Conservation (phyloP, 148 eudicot genomes). For the Camellia lanceoleosa region DNA sequence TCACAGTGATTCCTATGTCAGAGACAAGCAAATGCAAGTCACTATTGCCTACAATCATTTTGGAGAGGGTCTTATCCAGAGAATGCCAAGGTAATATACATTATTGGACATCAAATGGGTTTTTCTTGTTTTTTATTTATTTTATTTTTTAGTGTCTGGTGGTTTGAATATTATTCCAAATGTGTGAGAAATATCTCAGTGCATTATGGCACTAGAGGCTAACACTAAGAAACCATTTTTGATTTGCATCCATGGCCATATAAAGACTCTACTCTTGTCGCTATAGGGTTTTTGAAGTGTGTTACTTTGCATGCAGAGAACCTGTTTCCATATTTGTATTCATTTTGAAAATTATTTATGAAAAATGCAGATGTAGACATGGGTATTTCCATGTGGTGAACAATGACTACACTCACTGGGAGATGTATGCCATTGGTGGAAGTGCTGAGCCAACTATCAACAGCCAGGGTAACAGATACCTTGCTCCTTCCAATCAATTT, state of each 20-base stretch:
- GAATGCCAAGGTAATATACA: slow-evolving; percentile 80
- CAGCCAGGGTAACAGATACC: slow-evolving; percentile 93
- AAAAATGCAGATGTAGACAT: slow-evolving; percentile 68
- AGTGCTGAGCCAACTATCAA: slow-evolving; percentile 86
- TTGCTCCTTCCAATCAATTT: slow-evolving; percentile 69
- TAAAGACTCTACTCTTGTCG: no score
- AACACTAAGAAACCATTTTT: no score
- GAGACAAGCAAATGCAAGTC: slow-evolving; percentile 87
- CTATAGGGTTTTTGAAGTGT: no score
- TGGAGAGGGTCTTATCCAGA: slow-evolving; percentile 80
- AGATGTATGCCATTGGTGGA: slow-evolving; percentile 96
- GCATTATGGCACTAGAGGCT: neutral
- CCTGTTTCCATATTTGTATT: no score
- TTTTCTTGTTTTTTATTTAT: neutral
- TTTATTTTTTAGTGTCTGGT: neutral
- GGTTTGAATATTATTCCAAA: neutral
- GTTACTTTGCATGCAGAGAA: no score
- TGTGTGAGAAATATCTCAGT: neutral
- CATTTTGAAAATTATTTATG: no score
- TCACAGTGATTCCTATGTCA: slow-evolving; percentile 71
- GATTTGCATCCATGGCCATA: neutral
- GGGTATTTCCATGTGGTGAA: slow-evolving; percentile 98
- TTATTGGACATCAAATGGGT: neutral
- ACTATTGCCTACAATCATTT: slow-evolving; percentile 93
- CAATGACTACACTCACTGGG: slow-evolving; percentile 98